phyloP scores from a whole-genome alignment of 768 basidiomycete genomes.

The Chalciporus sphaerocephalus region DNA sequence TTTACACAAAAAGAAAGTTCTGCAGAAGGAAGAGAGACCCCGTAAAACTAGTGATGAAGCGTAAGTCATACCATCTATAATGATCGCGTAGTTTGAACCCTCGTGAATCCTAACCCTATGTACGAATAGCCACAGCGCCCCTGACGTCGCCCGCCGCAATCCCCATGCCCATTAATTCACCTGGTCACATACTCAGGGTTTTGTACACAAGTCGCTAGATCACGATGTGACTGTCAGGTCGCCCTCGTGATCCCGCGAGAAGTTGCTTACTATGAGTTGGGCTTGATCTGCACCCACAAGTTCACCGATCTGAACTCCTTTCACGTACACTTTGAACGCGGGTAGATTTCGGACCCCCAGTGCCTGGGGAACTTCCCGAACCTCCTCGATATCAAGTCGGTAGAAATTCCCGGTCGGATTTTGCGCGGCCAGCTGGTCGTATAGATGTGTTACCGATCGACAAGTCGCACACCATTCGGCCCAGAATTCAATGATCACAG shows the following conservation, averaged over 20 bases:
- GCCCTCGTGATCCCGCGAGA: conserved; percentile 3
- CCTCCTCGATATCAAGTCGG: conserved; percentile 30
- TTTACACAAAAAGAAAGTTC: conserved; percentile 4
- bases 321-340: conserved; percentile 29
- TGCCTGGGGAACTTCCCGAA: conserved; percentile 21
- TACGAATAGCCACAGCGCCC: conserved; percentile 18
- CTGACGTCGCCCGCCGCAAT: conserved; percentile 4
- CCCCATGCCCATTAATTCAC: conserved; percentile 2
- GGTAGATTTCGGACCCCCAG: conserved; percentile 27
- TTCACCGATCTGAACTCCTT: conserved; percentile 29
- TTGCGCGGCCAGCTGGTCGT: conserved; percentile 25
- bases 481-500: conserved; percentile 31
- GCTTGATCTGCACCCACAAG: conserved; percentile 25
- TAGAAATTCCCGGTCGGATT: conserved; percentile 26
- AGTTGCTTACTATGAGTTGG: conserved; percentile 22
- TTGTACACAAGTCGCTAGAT: conserved; percentile 28
- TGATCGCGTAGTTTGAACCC: conserved; percentile 3
- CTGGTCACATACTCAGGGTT: conserved; percentile 25
- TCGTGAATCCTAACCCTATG: conserved; percentile 12
- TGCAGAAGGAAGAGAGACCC: not conserved
- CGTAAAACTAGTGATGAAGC: conserved; percentile 3
- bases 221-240: conserved; percentile 18
- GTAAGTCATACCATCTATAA: conserved; percentile 19
- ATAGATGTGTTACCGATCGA: conserved; percentile 16
- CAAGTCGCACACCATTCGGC: conserved; percentile 30